A percentile compares a stretch with the other conserved stretches of the same genome.
phyloP scores from a whole-genome alignment of 1,139 yeast genomes.

The Taphrina populina region DNA sequence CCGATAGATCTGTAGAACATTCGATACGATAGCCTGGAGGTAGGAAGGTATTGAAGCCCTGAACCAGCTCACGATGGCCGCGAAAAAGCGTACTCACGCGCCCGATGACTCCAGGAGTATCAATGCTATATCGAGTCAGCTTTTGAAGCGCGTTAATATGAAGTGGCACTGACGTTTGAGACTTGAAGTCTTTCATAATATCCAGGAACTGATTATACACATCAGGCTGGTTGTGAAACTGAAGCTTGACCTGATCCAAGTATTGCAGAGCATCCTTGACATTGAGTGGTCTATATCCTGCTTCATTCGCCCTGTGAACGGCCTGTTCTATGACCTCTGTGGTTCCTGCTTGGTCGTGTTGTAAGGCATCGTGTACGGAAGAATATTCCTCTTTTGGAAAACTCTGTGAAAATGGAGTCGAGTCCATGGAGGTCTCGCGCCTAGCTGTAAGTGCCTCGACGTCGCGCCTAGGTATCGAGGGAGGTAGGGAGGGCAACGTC shows the following conservation, averaged over 20 bases:
- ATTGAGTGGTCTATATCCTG: constrained; percentile 78
- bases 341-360: constrained; percentile 19
- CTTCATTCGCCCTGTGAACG: constrained; percentile 24
- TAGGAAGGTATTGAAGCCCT: constrained; percentile 93
- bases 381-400: background rate
- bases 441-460: background rate
- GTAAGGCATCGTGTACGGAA: constrained; percentile 12
- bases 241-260: constrained; percentile 91
- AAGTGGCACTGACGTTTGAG: constrained; percentile 61
- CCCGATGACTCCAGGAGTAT: constrained; percentile 97
- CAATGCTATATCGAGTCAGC: constrained; percentile 55
- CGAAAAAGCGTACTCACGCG: constrained; percentile 85
- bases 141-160: background rate
- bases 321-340: constrained; percentile 18
- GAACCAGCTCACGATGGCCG: constrained; percentile 89
- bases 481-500: constrained; percentile 7
- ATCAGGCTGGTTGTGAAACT: constrained; percentile 87
- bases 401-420: background rate
- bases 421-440: constrained; percentile 3
- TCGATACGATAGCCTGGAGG: constrained; percentile 97
- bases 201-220: constrained; percentile 94
- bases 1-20: constrained; percentile 84
- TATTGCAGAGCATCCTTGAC: constrained; percentile 95
- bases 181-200: constrained; percentile 97
- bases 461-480: constrained; percentile 11